Evolutionary conservation across 331 rosid genomes (phyloP), one percentile per base, ranked within the genome.

Genomic region (Rosa hybrid): DNA sequence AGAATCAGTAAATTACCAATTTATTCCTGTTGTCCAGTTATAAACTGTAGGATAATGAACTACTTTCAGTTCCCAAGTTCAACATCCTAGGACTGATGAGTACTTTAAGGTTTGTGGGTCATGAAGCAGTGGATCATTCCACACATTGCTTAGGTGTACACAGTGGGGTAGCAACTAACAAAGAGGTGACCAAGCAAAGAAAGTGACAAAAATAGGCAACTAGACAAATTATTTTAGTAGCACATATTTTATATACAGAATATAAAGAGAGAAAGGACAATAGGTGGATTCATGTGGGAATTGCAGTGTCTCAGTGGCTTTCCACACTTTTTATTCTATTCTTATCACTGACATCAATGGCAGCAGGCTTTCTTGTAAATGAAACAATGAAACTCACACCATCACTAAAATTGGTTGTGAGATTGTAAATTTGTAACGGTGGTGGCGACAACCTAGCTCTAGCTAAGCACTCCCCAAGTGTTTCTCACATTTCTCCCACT

Each of bases 251-350:
- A 12, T 23, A n/a, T 59, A 11, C 8, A 18, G 53, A 84, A 81
- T 3, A 23, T 13, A 34, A 80, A 64, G 79, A 77, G 60, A 67
- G 78, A 86, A 77, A 77, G 85, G 87, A 81, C 87, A 82, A 75
- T 79, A 34, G 71, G 80, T 83, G 90, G 89, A 88, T 92, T 94
- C 98, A 92, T 88, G 97, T 88, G 97, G 88, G 85, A 63, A 86
- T 85, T 81, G 86, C 87, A 87, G 86, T 77, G 73, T 65, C 87
- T 87, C 67, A 83, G 83, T 86, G 91, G 89, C 89, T 87, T 84
- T 83, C 87, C 69, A 8, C 83, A 46, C 86, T 81, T 85, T 78
- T 80, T 87, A 75, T 87, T 89, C 83, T 87, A 60, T 87, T 83
- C 85, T 77, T 83, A 81, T 84, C 84, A 88, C 86, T 76, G 73